Percentiles rank a stretch among this genome's conserved stretches.
phyloP scores from a whole-genome alignment of 495 filamentous ascomycete species.

The Daldinia concentrica region DNA sequence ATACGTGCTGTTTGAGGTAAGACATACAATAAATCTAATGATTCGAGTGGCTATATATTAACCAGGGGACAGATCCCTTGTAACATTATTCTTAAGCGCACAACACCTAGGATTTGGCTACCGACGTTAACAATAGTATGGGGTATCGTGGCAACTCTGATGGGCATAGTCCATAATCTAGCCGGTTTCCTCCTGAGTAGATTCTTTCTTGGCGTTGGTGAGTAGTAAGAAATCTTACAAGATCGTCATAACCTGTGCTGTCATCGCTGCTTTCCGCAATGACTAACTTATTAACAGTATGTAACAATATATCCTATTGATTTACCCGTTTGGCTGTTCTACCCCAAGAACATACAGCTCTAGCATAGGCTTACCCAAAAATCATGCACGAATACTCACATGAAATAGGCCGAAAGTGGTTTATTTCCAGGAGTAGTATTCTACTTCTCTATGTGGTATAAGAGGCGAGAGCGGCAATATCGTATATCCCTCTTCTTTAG shows the following conservation, averaged over 20 bases:
- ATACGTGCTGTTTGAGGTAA: conserved; percentile 72
- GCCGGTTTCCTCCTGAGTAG: conserved; percentile 70
- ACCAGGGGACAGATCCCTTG: conserved; percentile 64
- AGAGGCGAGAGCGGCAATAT: conserved; percentile 73
- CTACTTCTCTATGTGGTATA: conserved; percentile 89
- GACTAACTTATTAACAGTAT: conserved; percentile 39
- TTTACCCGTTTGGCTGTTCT: not conserved
- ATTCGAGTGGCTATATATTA: not conserved
- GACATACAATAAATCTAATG: not conserved
- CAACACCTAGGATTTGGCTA: conserved; percentile 69
- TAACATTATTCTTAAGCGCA: conserved; percentile 77
- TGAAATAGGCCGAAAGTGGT: conserved; percentile 58
- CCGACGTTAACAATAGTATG: conserved; percentile 54
- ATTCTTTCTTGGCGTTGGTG: conserved; percentile 65
- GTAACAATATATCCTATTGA: not conserved
- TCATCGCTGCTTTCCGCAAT: conserved; percentile 52
- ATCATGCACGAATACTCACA: conserved; percentile 56
- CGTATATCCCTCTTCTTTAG: conserved; percentile 80
- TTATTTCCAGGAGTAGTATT: conserved; percentile 81
- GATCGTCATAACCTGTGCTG: conserved; percentile 11
- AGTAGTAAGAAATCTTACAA: conserved; percentile 15
- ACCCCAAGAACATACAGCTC: not conserved
- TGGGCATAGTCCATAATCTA: conserved; percentile 73
- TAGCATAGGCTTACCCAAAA: not conserved
- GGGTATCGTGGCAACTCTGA: conserved; percentile 75